Evolutionary conservation across 257 asterid species (phyloP), one percentile per base, ranked within the genome.

Genomic region (Petunia axillaris): DNA sequence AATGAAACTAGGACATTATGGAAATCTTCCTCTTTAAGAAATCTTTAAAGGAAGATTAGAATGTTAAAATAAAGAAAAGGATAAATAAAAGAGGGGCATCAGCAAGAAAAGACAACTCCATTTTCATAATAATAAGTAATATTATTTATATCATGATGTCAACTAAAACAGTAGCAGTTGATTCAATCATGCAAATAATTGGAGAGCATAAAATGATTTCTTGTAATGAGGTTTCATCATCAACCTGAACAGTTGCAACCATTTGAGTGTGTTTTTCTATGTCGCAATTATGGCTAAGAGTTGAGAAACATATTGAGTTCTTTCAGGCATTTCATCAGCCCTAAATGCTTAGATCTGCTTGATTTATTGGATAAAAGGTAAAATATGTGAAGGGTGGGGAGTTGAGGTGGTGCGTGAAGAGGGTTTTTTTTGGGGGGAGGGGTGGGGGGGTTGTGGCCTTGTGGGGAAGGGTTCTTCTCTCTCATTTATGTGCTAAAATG

Each of bases 161-260:
- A 44, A 70, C 77, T 46, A 25, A 46, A 46, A 70, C 1, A 68
- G 4, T 68, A 46, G 25, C 13, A 16, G 25, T 9, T 68, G 2
- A 25, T 0, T 8, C 1, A 68, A 68, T 68, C 58, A 68, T 0
- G 54, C 70, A 64, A 64, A 64, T 64, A 63, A 64, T 64, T 38
- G 48, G 13, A 64, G 58, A 44, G 41, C 57, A 3, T 9, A 3
- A 5, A 70, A 70, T 70, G 76, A 70, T 70, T 70, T 64, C 10
- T 5, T 38, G 36, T 3, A 43, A 16, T 40, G 53, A 55, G 4
- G 37, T 41, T 54, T 44, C 50, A 82, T 76, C 64, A 37, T 46
- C 37, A 53, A 57, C 25, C 74, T 62, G 37, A 78, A 78, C 52
- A 78, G 54, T 79, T 40, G 39, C 76, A 79, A 79, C 58, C 54